Evolutionary conservation across 2,329 filamentous ascomycete species (phyloP).

Genomic region (Colletotrichum sp.): DNA sequence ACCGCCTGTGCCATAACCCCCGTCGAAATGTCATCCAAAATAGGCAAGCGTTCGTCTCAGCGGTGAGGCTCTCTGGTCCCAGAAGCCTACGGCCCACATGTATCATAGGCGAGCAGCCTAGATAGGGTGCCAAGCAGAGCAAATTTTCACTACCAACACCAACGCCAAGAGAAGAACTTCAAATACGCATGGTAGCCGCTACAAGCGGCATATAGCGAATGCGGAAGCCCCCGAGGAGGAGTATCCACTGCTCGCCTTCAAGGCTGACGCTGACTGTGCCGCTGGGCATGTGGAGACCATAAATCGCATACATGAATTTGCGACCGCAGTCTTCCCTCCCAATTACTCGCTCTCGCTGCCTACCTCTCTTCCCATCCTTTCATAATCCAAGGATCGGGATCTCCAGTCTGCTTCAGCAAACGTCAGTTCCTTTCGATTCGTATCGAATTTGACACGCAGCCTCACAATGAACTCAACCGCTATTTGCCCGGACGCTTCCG

Average conservation of each 20-base stretch:
- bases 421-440: not conserved
- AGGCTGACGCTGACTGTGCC: not conserved
- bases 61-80: not conserved
- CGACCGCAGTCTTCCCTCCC: no score
- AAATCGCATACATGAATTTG: rapidly evolving
- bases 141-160: not conserved
- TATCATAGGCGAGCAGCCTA: not conserved
- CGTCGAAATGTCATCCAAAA: not conserved
- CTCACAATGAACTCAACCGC: not conserved
- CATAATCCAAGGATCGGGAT: no score
- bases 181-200: no score
- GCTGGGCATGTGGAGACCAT: not conserved
- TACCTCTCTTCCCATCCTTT: no score
- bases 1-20: not conserved
- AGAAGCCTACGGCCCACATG: not conserved
- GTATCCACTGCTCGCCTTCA: rapidly evolving
- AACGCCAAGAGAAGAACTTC: not conserved
- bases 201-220: no score
- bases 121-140: not conserved
- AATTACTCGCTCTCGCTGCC: not conserved
- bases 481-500: not conserved
- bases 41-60: not conserved
- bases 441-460: not conserved
- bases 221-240: rapidly evolving
- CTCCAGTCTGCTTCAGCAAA: no score